phyloP scores from a whole-genome alignment of 202 grass and related monocot species.

The Saccharum hybrid region DNA sequence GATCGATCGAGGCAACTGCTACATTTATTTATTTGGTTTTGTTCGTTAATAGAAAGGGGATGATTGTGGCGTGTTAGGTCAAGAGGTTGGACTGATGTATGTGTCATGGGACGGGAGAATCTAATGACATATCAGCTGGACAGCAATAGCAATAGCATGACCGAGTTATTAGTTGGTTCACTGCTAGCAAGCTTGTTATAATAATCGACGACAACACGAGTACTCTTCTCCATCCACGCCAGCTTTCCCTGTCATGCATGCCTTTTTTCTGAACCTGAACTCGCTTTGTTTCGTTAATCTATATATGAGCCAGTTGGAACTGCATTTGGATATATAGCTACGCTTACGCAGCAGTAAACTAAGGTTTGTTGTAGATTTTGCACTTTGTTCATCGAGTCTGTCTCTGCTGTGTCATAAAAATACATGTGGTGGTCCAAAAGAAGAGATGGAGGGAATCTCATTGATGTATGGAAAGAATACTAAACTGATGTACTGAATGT shows the following conservation, averaged over 20 bases:
- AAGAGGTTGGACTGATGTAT: constrained; percentile 34
- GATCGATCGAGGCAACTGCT: background rate
- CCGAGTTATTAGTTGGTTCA: constrained; percentile 35
- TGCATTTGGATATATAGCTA: constrained; percentile 33
- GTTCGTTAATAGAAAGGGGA: constrained; percentile 19
- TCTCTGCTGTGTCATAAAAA: background rate
- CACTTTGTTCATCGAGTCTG: constrained; percentile 14
- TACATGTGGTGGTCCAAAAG: background rate
- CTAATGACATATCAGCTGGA: constrained; percentile 42
- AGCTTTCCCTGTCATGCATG: background rate
- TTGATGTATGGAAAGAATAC: background rate
- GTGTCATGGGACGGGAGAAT: constrained; percentile 2
- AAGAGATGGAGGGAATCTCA: constrained; percentile 30
- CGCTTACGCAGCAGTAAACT: constrained; percentile 30
- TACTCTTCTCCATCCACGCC: background rate
- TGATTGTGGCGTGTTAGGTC: constrained; percentile 53
- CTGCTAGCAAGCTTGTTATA: constrained; percentile 6
- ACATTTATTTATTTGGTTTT: background rate
- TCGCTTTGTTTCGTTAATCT: background rate
- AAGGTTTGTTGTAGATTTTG: constrained; percentile 3
- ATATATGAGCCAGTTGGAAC: background rate
- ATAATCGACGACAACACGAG: constrained; percentile 15
- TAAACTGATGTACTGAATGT: background rate
- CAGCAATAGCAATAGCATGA: constrained; percentile 30
- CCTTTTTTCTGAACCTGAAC: background rate